Base-by-base conservation (phyloP, 495 filamentous ascomycete genomes). In the Penicillium desertorum region DNA sequence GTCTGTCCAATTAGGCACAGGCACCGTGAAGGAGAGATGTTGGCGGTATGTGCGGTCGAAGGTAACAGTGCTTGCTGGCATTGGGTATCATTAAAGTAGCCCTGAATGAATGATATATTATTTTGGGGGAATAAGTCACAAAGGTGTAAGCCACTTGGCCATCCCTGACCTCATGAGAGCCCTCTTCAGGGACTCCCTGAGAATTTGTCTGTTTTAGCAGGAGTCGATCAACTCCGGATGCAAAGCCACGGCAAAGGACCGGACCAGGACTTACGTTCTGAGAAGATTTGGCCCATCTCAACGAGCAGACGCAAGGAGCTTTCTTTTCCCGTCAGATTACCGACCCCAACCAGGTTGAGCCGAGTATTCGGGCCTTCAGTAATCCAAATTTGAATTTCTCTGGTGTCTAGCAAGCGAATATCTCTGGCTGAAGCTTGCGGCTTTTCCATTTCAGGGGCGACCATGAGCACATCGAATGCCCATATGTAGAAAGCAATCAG, bases 401-500 rank as follows among this genome's bases (percentile, higher is more conserved):
- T 16, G 7, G 45, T 48, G 27, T 48, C 27, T 32, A 30, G 19
- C 45, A 48, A 48, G 16, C 45, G 45, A 48, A 48, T 12, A 1
- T 17, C 25, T 0, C 10, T 32, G 10, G 27, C 19, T 32, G 45
- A 20, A n/a, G n/a, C n/a, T n/a, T n/a, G n/a, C n/a, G n/a, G n/a
- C n/a, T 32, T 48, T 17, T 32, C 4, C 7, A 48, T 10, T 20
- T 48, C 45, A 32, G 45, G 29, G 32, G n/a, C 17, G 9, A 48
- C 45, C 25, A 48, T n/a, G 16, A 48, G n/a, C 17, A 8, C 12
- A 12, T 48, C 45, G n/a, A 48, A 48, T 32, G 45, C 45, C 45
- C 45, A 48, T 29, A 48, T 48, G 12, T 48, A 48, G 45, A 48
- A 48, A 12, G 27, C n/a, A 19, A 48, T 20, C 27, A 48, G 14